Base-by-base conservation (phyloP, 2,329 filamentous ascomycete species). In the Dactylonectria macrodidyma region DNA sequence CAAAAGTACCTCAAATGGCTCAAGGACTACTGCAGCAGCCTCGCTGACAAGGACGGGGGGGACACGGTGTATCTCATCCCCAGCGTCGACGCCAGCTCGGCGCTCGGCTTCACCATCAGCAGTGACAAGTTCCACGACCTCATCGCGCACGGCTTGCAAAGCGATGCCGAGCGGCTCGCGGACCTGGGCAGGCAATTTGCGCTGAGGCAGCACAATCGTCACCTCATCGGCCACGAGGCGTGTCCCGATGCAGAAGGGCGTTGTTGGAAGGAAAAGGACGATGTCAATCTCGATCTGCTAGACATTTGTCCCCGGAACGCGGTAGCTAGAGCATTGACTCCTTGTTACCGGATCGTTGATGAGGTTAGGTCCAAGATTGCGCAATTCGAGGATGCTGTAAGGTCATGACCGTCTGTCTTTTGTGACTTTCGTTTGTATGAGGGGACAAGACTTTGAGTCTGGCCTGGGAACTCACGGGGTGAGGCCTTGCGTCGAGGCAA, bases 311-410 rank as follows among this genome's bases (percentile, higher is more conserved):
- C 76, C 2, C 72, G 73, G 33, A 72, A 69, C 58, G 63, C 75
- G 3, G 58, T 66, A 30, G 73, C 72, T 7, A 62, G 72, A 56
- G 72, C 71, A 26, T 58, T 77, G 68, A 69, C 73, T 19, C 76
- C 76, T 30, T 77, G 76, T 62, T 76, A 76, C 57, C 73, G 76
- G 7, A 76, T 78, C 22, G 76, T 78, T 19, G 75, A 77, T 60
- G 76, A 78, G 47, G 75, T 77, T 22, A 67, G 66, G 30, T 60
- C 58, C 11, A 77, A 75, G 71, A 74, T 77, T 19, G 65, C 70
- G n/a, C 69, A 77, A 41, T 59, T 68, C 11, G 51, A 55, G 51
- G 51, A 55, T 36, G 30, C 51, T 36, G 36, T 55, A n/a, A 38
- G 19, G 19, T 19, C 30, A 24, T 55, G 30, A 38, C 10, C 19